Conservation (phyloP, 192 early-diverging fungal genomes). For the Backusella morwellensis region DNA sequence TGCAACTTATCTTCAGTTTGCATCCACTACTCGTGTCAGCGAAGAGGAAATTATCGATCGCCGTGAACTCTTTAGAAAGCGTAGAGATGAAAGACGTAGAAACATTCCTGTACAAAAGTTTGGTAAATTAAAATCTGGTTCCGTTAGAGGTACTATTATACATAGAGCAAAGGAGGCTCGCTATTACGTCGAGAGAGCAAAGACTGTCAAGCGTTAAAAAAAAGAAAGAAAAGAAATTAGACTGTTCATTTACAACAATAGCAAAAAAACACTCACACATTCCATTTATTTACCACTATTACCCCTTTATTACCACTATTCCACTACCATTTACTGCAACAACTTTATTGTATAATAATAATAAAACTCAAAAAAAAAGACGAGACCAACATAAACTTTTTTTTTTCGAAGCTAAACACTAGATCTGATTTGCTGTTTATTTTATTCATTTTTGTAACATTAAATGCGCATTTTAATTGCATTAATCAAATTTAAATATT, state of each 20-base stretch:
- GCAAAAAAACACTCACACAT: background rate
- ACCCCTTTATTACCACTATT: background rate
- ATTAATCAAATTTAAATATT: background rate
- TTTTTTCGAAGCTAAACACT: background rate
- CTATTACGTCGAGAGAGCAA: constrained; percentile 29
- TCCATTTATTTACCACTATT: background rate
- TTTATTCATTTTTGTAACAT: background rate
- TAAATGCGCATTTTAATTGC: background rate
- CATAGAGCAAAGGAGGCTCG: constrained; percentile 23
- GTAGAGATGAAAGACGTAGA: constrained; percentile 34
- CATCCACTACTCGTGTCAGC: constrained; percentile 23
- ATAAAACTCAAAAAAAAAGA: background rate
- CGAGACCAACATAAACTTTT: background rate
- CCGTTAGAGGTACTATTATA: constrained; percentile 23
- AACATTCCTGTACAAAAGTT: constrained; percentile 17
- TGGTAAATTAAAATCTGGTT: constrained; percentile 14
- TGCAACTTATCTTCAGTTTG: constrained; percentile 32
- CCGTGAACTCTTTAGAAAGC: constrained; percentile 33
- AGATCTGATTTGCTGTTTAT: background rate
- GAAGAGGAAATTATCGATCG: constrained; percentile 33
- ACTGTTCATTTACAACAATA: background rate
- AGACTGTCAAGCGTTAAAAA: constrained; percentile 17
- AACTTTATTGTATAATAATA: background rate
- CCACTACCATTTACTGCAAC: background rate
- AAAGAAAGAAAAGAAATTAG: constrained; percentile 5